A percentile compares a stretch with the other conserved stretches of the same genome.
Conservation (phyloP, 352 stramenopile genomes). For the Phytophthora pistaciae region DNA sequence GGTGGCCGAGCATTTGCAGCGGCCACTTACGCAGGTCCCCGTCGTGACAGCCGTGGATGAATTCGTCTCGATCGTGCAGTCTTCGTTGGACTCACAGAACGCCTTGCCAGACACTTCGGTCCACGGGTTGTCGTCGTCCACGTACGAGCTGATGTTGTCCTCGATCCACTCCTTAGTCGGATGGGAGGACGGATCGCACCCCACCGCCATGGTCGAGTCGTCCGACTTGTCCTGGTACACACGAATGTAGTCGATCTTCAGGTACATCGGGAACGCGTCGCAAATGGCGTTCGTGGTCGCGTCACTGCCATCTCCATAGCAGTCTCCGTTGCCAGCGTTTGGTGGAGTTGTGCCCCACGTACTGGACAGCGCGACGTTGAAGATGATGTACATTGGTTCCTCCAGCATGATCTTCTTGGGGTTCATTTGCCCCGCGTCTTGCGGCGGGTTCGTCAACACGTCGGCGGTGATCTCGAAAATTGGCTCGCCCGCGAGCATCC, state of each 20-base stretch:
- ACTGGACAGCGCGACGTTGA: slow-evolving; percentile 93
- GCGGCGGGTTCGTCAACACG: slow-evolving; percentile 56
- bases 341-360: slow-evolving; percentile 78
- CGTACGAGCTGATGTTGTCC: slow-evolving; percentile 59
- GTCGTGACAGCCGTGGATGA: slow-evolving; percentile 26
- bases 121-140: slow-evolving; percentile 54
- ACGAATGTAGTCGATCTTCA: slow-evolving; percentile 83
- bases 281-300: slow-evolving; percentile 50
- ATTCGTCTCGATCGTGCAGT: slow-evolving; percentile 53
- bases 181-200: slow-evolving; percentile 40
- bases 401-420: slow-evolving; percentile 91
- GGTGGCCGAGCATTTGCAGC: slow-evolving; percentile 39
- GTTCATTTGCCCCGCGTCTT: slow-evolving; percentile 59
- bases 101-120: slow-evolving; percentile 56
- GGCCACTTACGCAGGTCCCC: slow-evolving; percentile 34
- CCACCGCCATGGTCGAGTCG: slow-evolving; percentile 48
- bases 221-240: slow-evolving; percentile 55
- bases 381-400: slow-evolving; percentile 94
- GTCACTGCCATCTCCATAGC: slow-evolving; percentile 44
- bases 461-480: slow-evolving; percentile 87
- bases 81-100: slow-evolving; percentile 54
- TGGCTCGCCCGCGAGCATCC: slow-evolving; percentile 81
- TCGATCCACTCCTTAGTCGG: slow-evolving; percentile 58
- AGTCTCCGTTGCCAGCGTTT: slow-evolving; percentile 52
- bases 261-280: slow-evolving; percentile 62